phyloP scores from a whole-genome alignment of 176 grass and related monocot species.

The Tuctoria greenei region DNA sequence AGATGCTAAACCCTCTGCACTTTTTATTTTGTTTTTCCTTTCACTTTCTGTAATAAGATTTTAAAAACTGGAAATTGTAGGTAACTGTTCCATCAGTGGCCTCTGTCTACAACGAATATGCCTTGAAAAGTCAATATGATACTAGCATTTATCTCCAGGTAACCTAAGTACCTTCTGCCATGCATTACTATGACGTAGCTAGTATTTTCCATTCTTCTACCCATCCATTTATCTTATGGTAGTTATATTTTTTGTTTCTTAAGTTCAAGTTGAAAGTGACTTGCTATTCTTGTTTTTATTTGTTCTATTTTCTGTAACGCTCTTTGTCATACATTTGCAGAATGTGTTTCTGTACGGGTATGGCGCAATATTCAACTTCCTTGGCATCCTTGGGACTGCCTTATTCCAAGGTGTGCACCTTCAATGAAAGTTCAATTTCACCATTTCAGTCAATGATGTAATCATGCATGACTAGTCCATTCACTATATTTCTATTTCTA shows the following conservation, averaged over 20 bases:
- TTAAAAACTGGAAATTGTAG: constrained; percentile 40
- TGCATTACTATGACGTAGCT: not conserved
- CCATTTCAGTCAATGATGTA: not conserved
- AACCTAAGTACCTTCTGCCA: not conserved
- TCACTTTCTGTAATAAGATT: constrained; percentile 16
- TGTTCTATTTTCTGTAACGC: not conserved
- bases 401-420: constrained; percentile 77
- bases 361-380: constrained; percentile 97
- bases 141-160: constrained; percentile 99
- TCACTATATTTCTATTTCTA: not conserved
- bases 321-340: constrained; percentile 48
- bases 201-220: constrained; percentile 11
- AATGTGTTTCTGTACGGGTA: constrained; percentile 98
- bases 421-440: constrained; percentile 29
- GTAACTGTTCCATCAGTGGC: constrained; percentile 96
- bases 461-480: not conserved
- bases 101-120: constrained; percentile 98
- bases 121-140: constrained; percentile 97
- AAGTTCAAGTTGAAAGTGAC: constrained; percentile 12
- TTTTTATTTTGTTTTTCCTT: not conserved
- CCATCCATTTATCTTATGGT: not conserved
- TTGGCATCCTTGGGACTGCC: constrained; percentile 82
- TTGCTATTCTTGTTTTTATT: constrained; percentile 1
- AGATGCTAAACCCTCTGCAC: constrained; percentile 38
- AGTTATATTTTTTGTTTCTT: not conserved